Base-by-base conservation (phyloP, 805 yeast species). In the Wickerhamiella parazyma region DNA sequence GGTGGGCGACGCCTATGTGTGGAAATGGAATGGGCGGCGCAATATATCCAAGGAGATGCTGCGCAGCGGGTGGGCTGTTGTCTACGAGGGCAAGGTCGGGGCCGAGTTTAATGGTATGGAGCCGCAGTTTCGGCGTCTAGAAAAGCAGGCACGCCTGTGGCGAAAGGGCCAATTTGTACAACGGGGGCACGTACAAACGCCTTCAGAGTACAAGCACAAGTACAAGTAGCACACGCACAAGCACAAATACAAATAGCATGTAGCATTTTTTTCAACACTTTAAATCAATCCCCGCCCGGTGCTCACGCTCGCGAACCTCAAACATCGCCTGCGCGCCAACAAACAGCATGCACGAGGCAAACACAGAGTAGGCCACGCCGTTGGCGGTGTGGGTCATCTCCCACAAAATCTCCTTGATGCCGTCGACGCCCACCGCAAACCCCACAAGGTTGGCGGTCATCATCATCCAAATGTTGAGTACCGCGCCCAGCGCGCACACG, bases 391-490 rank as follows among this genome's bases (percentile, higher is more conserved):
- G 67, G 53, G 86, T 73, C 73, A 89, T 77, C 43, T 78, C 87
- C 17, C 60, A 55, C 18, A 89, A 63, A 50, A 89, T 68, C 34
- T 70, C 66, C 21, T 69, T 51, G 21, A 87, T 76, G 1, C 98
- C 99, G 47, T 85, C 95, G 22, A 77, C 68, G 7, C 96, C 97
- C 26, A 91, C 69, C 54, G 96, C 91, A 61, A 91, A 91, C 46
- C 99, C 99, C 56, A 81, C 85, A 42, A 93, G 63, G 55, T 91
- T 91, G 12, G 97, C 97, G 50, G 86, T 71, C 86, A 91, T 86
- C 98, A 91, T 89, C 80, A 89, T 72, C 95, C 95, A 89, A 45
- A 91, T 80, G 60, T 91, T 91, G 18, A 70, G 56, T 22, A 87
- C 93, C 3, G 89, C 95, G 3, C 98, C 98, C 5, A 75, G 51